phyloP scores from a whole-genome alignment of 208 protist species.

The Leishmania mexicana region DNA sequence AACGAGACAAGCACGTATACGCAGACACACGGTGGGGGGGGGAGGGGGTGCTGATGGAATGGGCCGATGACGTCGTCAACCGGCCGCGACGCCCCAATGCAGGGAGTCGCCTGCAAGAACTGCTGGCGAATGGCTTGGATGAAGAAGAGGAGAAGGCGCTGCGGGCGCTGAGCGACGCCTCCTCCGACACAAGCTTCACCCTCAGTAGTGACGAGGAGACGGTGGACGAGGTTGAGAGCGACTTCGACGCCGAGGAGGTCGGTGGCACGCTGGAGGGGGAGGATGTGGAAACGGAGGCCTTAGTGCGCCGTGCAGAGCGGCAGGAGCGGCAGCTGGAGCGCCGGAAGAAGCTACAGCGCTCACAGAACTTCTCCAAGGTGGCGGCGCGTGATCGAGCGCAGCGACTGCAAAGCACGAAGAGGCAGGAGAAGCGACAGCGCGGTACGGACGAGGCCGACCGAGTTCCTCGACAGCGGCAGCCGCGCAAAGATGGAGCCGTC shows the following conservation, averaged over 20 bases:
- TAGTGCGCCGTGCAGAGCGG: conserved; percentile 54
- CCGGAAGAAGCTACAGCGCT: conserved; percentile 32
- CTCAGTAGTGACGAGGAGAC: conserved; percentile 60
- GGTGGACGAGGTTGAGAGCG: conserved; percentile 69
- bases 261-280: conserved; percentile 33
- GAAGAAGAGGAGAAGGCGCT: conserved; percentile 69
- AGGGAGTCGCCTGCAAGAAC: conserved; percentile 58
- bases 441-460: neutral
- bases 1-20: neutral
- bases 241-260: conserved; percentile 77
- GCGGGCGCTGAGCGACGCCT: conserved; percentile 41
- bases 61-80: conserved; percentile 40
- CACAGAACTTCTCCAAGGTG: conserved; percentile 25
- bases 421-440: neutral
- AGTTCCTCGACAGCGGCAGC: neutral
- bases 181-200: conserved; percentile 66
- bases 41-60: conserved; percentile 35
- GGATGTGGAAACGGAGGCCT: conserved; percentile 54
- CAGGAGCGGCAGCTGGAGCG: conserved; percentile 34
- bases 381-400: conserved; percentile 16
- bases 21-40: neutral
- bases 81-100: conserved; percentile 65
- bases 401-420: neutral
- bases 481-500: conserved; percentile 2
- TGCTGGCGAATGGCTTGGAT: conserved; percentile 71